Base-by-base conservation (phyloP, 163 green algal genomes). In the Scenedesmus sp. region DNA sequence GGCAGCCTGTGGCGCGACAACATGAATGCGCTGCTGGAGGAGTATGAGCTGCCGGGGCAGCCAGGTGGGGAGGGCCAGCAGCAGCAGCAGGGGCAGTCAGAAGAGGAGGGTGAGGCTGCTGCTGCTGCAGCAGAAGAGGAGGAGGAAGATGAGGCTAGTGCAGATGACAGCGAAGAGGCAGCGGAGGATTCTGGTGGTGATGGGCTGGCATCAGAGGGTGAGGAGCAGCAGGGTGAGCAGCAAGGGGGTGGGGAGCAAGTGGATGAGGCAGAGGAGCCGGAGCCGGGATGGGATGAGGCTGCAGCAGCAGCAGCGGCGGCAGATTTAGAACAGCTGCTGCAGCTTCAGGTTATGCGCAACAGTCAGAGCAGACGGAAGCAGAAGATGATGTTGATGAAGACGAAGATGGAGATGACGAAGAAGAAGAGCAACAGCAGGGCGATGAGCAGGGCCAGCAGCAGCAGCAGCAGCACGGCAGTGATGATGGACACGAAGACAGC, bases 51-150 rank as follows among this genome's bases (percentile, higher is more conserved):
- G 56, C 82, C 82, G 34, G 55, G 46, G 70, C 46, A 46, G 34
- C 26, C 82, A 3, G 18, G 46, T 52, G 56, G 12, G 54, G 46
- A 74, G 82, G 9, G 54, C 46, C 12, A 34, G 82, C 54, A 66
- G 82, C 55, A 88, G 82, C 82, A 88, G 82, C 55, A 88, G 82
- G 52, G 46, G 76, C 66, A 34, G 34, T 46, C 34, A 46, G 34
- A 46, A 46, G 34, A 46, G 34, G 34, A 46, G 34, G 34, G 34
- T 46, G 34, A 46, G 34, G 34, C 34, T 46, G 34, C 34, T 46
- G 34, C 34, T 46, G 34, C 34, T 46, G 34, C 34, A 46, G 34
- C 34, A 46, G 34, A 46, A 46, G 34, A 46, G 34, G 34, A 46
- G 34, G 34, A 46, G 34, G 34, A 46, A 46, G 34, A 46, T 46